Evolutionary conservation across 805 yeast species (phyloP).

Genomic region (Yamadazyma tumulicola): DNA sequence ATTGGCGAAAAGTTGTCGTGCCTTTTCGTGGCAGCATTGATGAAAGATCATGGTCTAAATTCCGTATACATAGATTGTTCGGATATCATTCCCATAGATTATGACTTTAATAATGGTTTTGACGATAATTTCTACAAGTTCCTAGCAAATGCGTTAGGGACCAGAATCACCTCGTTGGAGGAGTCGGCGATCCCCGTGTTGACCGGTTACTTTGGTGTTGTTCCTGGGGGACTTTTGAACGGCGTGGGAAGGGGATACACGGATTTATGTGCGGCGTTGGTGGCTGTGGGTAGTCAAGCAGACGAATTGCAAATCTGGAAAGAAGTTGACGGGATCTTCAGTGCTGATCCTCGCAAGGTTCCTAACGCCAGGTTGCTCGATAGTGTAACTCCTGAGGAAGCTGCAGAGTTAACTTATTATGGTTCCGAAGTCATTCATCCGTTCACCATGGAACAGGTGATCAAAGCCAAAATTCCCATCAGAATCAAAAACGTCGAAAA

Average conservation of each 20-base stretch:
- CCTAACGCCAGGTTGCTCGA: conserved; percentile 79
- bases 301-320: conserved; percentile 98
- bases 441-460: conserved; percentile 98
- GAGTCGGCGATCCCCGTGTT: conserved; percentile 71
- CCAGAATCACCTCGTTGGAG: conserved; percentile 41
- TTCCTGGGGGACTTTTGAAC: conserved; percentile 92
- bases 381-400: conserved; percentile 96
- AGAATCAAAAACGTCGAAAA: conserved; percentile 94
- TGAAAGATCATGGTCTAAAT: conserved; percentile 77
- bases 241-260: conserved; percentile 98
- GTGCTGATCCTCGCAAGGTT: conserved; percentile 97
- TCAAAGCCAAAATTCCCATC: conserved; percentile 92
- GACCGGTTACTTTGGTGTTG: conserved; percentile 92
- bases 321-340: conserved; percentile 97
- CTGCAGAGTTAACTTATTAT: conserved; percentile 95
- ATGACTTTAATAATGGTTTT: conserved; percentile 54
- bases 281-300: conserved; percentile 89
- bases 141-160: conserved; percentile 51
- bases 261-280: conserved; percentile 93
- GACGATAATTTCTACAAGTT: conserved; percentile 63
- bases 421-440: conserved; percentile 99
- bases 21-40: conserved; percentile 78
- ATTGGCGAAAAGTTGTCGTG: conserved; percentile 93
- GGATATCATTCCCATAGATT: conserved; percentile 61
- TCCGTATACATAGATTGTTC: conserved; percentile 81